Evolutionary conservation across 345 rosid species (phyloP).

Genomic region (thale cress (Arabidopsis thaliana)): TAIR10.1 NC_003071.7:12026501-12027000

Average conservation of each 20-base stretch:
- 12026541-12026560: slow-evolving; percentile 44
- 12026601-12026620: slow-evolving; percentile 25
- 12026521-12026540: slow-evolving; percentile 47
- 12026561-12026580: slow-evolving; percentile 20
- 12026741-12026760: background rate
- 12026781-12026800: background rate
- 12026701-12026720: background rate
- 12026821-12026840: background rate
- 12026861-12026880: background rate
- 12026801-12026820: background rate
- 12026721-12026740: background rate
- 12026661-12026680: background rate
- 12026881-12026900: background rate
- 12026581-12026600: slow-evolving; percentile 33
- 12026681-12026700: background rate
- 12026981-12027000: no score
- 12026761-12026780: slow-evolving; percentile 1
- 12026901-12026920: background rate
- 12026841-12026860: background rate
- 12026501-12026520: slow-evolving; percentile 58
- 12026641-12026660: slow-evolving; percentile 25
- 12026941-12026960: background rate
- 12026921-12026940: background rate
- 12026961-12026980: no score
- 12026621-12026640: background rate